Conservation (phyloP, 768 basidiomycete genomes). For the Tricholoma matsutake region DNA sequence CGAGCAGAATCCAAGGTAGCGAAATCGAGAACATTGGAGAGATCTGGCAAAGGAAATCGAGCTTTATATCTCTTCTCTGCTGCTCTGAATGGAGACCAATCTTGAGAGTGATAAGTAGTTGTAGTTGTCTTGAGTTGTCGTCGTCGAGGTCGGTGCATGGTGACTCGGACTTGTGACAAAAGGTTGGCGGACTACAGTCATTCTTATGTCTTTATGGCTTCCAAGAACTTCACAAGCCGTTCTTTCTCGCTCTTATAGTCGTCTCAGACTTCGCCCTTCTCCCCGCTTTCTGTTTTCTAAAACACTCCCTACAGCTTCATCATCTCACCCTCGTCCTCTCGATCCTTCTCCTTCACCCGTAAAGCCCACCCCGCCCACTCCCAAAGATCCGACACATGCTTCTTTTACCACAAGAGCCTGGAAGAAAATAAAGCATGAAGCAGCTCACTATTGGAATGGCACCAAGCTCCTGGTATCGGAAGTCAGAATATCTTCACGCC, state of each 20-base stretch:
- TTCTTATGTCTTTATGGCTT: constrained; percentile 73
- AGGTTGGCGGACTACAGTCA: constrained; percentile 5
- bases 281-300: constrained; percentile 17
- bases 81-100: constrained; percentile 73
- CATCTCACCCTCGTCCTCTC: constrained; percentile 9
- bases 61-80: constrained; percentile 82
- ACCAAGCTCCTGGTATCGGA: constrained; percentile 92
- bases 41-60: constrained; percentile 73
- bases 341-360: constrained; percentile 16
- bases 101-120: constrained; percentile 42
- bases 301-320: background rate
- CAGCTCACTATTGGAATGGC: constrained; percentile 95
- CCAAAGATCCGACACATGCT: constrained; percentile 38
- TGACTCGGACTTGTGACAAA: background rate
- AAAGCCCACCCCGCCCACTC: constrained; percentile 48
- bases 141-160: constrained; percentile 39
- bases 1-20: constrained; percentile 42
- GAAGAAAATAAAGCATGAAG: constrained; percentile 96
- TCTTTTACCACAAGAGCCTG: constrained; percentile 65
- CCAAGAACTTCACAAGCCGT: constrained; percentile 51
- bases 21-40: constrained; percentile 67
- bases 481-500: constrained; percentile 81
- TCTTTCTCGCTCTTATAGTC: constrained; percentile 38
- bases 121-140: constrained; percentile 56
- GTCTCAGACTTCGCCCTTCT: constrained; percentile 13